Percentiles rank a stretch among this genome's conserved stretches.
Conservation (phyloP, 495 filamentous ascomycete genomes). For the Tuber brumale region DNA sequence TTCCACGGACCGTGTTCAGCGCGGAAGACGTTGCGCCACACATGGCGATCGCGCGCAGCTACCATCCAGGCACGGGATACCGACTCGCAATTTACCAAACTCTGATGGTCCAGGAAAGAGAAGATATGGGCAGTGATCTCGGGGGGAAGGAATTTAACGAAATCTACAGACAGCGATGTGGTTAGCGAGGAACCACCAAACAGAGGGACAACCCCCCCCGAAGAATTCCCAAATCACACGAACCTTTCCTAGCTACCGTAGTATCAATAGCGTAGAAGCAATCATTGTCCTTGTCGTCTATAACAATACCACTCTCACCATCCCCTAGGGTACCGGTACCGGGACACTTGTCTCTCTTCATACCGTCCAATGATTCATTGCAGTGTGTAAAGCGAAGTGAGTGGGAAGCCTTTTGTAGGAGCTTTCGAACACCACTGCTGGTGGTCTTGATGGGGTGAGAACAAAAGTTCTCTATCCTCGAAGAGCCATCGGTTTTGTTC, state of each 20-base stretch:
- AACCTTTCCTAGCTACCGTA: conserved; percentile 39
- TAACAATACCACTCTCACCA: conserved; percentile 40
- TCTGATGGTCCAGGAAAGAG: conserved; percentile 39
- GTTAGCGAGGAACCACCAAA: conserved; percentile 8
- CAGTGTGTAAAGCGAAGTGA: conserved; percentile 28
- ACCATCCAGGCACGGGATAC: conserved; percentile 38
- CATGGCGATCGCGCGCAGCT: conserved; percentile 36
- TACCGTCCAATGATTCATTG: conserved; percentile 29
- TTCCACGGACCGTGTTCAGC: conserved; percentile 40
- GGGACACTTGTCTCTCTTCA: conserved; percentile 36
- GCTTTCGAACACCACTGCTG: conserved; percentile 34
- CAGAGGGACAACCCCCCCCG: background rate
- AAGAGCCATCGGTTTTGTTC: conserved; percentile 13
- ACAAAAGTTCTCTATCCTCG: conserved; percentile 36
- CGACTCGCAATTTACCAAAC: conserved; percentile 38
- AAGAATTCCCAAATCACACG: conserved; percentile 10
- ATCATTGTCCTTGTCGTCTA: conserved; percentile 39
- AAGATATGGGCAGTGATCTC: conserved; percentile 41
- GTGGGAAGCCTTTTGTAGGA: conserved; percentile 37
- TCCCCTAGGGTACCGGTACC: conserved; percentile 37
- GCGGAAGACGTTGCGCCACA: conserved; percentile 39
- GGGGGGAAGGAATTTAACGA: conserved; percentile 34
- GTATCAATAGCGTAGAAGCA: conserved; percentile 33
- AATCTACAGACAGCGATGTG: conserved; percentile 28
- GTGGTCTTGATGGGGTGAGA: conserved; percentile 36